A percentile compares a stretch with the other conserved stretches of the same genome.
phyloP scores from a whole-genome alignment of 768 basidiomycete genomes.

The Phanerochaete carnosa region DNA sequence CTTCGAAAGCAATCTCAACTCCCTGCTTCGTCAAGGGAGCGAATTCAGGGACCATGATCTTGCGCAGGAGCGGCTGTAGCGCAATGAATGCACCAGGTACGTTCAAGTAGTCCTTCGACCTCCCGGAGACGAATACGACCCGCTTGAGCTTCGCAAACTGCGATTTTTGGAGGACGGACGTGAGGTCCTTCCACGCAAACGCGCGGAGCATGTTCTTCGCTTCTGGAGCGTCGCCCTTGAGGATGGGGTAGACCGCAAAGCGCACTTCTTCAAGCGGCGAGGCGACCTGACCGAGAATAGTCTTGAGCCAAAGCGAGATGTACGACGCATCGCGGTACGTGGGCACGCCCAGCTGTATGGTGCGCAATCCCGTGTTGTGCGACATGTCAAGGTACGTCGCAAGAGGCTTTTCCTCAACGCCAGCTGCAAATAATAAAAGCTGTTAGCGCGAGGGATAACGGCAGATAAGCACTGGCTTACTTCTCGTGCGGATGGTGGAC shows the following conservation, averaged over 20 bases:
- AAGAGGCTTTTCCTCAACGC: background rate
- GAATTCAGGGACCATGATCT: conserved; percentile 19
- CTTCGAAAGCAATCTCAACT: conserved; percentile 38
- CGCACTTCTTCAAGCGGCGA: conserved; percentile 11
- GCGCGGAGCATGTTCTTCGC: conserved; percentile 4
- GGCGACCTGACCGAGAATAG: conserved; percentile 4
- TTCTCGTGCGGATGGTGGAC: background rate
- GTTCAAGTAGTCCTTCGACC: conserved; percentile 5
- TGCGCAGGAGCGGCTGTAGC: background rate
- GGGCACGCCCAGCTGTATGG: conserved; percentile 8
- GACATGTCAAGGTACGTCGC: conserved; percentile 8
- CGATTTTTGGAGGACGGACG: background rate
- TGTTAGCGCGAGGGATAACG: background rate
- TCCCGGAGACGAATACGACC: conserved; percentile 2
- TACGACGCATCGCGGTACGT: conserved; percentile 7
- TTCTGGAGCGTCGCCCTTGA: conserved; percentile 3
- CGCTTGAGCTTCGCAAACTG: background rate
- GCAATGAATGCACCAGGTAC: conserved; percentile 8
- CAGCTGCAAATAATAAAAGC: background rate
- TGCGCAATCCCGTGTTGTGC: background rate
- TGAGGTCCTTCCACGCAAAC: conserved; percentile 1
- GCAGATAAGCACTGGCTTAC: background rate
- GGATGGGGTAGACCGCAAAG: conserved; percentile 12
- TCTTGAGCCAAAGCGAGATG: conserved; percentile 7
- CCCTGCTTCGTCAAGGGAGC: conserved; percentile 6